Conservation (phyloP, 1,284 basidiomycete species). For the Ceratobasidium sp. region DNA sequence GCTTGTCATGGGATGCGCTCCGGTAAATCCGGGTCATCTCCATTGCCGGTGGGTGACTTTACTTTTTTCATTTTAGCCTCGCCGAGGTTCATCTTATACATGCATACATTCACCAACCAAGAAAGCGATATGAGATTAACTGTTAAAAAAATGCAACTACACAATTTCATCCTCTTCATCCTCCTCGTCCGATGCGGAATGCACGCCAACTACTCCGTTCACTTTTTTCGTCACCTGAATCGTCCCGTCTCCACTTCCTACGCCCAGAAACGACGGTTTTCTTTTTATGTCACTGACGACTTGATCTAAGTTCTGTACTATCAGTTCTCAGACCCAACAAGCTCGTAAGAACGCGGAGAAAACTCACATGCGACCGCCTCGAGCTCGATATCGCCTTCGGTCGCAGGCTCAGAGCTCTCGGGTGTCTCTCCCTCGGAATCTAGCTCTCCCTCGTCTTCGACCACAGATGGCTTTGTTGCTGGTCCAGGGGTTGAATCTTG, state of each 20-base stretch:
- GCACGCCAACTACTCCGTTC: conserved; percentile 35
- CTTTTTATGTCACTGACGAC: conserved; percentile 34
- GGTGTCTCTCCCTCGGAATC: conserved; percentile 41
- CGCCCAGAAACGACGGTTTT: conserved; percentile 24
- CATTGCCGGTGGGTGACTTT: conserved; percentile 22
- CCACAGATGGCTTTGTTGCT: neutral
- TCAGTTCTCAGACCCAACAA: neutral
- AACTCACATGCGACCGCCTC: conserved; percentile 42
- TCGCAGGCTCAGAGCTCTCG: conserved; percentile 44
- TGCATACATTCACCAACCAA: conserved; percentile 17
- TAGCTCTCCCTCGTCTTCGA: conserved; percentile 21
- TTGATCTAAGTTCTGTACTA: conserved; percentile 9
- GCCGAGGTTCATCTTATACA: neutral
- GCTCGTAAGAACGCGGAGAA: neutral
- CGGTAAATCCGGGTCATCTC: conserved; percentile 24
- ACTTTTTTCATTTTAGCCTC: neutral
- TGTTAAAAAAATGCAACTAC: neutral
- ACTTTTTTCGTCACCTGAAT: conserved; percentile 36
- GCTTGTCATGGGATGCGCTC: conserved; percentile 28
- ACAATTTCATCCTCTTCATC: conserved; percentile 34
- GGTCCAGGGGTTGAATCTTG: neutral
- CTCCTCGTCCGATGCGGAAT: conserved; percentile 42
- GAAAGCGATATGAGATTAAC: conserved; percentile 16
- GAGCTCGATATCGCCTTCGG: conserved; percentile 33
- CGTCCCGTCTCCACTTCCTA: conserved; percentile 23